Evolutionary conservation across 2,329 filamentous ascomycete genomes (phyloP), one percentile per base, ranked within the genome.

Genomic region (Trichoderma koningiopsis): DNA sequence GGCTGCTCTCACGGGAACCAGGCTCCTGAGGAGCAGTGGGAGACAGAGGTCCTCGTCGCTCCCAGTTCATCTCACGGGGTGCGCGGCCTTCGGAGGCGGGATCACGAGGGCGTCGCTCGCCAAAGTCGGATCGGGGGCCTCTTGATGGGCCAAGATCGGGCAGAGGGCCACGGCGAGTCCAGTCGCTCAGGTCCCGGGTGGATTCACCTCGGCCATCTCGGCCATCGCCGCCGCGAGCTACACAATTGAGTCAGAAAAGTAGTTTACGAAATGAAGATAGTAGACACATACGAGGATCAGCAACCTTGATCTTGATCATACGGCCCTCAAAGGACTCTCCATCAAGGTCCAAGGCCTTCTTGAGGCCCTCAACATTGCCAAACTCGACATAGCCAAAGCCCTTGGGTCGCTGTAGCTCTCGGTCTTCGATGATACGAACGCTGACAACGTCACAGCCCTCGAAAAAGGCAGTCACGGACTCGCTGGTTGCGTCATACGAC

Each of bases 311-410:
- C 79, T 93, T 90, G 79, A 99, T 94, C 78, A 90, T 92, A 74
- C 96, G 91, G 75, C 94, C 94, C 80, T 96, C 91, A 80, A 98
- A 94, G 70, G 88, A 89, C 71, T 89, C 86, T 75, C 93, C 92
- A 76, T 94, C 94, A 72, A 96, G 87, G 70, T 89, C 88, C 72
- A 99, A 87, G 68, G 96, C 96, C 82, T 94, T 91, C 85, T 97
- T 96, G 77, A 99, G 85, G 70, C 95, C 95, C 61, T 98, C 95
- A 56, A 96, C 83, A 63, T 89, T 91, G 73, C 86, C 89, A 77
- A 99, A 99, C 81, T 99, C 96, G 73, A 97, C 95, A 80, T 99
- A 99, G 71, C 95, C 96, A 77, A 99, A 99, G 60, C 96, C 96
- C 85, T 99, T 99, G 73, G 96, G 96, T 77, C 94, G 94, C 81